phyloP scores from a whole-genome alignment of 2,329 filamentous ascomycete species.

The Pseudogymnoascus sp. region DNA sequence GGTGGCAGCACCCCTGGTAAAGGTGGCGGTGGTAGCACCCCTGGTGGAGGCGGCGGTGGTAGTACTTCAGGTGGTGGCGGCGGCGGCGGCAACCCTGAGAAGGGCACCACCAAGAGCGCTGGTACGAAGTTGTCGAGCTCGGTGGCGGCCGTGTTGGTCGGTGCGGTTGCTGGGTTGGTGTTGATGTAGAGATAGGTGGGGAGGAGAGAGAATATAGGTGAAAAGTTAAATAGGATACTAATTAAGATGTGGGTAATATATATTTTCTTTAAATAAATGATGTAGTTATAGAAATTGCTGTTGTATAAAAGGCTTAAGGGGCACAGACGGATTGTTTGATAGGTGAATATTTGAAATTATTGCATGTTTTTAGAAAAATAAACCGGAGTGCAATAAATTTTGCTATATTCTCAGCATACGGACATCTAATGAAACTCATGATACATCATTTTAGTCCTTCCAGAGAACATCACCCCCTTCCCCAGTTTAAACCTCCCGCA shows the following conservation, averaged over 20 bases:
- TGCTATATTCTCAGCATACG: neutral
- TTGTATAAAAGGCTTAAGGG: neutral
- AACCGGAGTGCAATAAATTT: neutral
- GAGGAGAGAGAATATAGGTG: neutral
- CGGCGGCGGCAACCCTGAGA: neutral
- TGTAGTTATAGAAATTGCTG: neutral
- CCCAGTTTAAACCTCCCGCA: conserved; percentile 28
- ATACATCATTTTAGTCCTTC: neutral
- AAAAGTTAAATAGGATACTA: neutral
- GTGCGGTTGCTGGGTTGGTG: neutral
- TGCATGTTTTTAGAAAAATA: neutral
- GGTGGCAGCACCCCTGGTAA: neutral
- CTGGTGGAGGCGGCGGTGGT: neutral
- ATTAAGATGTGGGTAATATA: neutral
- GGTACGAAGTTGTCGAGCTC: neutral
- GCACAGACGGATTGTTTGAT: neutral
- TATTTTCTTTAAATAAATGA: neutral
- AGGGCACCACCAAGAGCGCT: neutral
- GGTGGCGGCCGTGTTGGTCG: neutral
- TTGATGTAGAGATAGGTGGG: neutral
- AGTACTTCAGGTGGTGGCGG: neutral
- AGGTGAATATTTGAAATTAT: neutral
- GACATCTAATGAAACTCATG: neutral
- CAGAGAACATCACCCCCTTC: neutral
- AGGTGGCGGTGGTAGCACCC: neutral